Evolutionary conservation across 495 filamentous ascomycete species (phyloP).

Genomic region (Rhypophila decipiens): DNA sequence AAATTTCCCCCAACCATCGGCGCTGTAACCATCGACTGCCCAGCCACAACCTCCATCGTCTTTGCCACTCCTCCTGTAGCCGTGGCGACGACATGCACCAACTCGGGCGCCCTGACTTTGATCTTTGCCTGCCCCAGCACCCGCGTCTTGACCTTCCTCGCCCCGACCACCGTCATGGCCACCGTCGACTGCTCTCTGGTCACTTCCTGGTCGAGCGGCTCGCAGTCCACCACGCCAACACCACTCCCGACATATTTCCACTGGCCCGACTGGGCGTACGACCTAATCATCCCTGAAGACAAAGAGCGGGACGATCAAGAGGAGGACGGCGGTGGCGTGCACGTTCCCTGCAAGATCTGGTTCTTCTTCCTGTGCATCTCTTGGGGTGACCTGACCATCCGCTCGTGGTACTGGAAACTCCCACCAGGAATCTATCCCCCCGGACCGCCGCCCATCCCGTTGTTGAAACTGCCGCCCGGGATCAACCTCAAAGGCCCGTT

Average conservation of each 20-base stretch:
- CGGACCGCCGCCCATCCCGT: conserved; percentile 8
- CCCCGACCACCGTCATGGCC: neutral
- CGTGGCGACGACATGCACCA: neutral
- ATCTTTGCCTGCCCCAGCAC: conserved; percentile 1
- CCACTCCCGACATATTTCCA: neutral
- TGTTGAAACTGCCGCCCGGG: conserved; percentile 5
- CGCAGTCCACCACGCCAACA: neutral
- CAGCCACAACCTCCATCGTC: neutral
- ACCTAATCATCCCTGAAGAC: neutral
- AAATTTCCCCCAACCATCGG: neutral
- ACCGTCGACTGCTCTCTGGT: neutral
- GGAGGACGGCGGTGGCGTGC: conserved; percentile 3
- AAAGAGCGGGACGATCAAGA: neutral
- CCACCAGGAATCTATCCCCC: conserved; percentile 12
- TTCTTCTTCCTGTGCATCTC: conserved; percentile 16
- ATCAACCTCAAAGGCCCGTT: conserved; percentile 7
- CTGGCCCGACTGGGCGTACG: neutral
- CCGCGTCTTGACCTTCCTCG: conserved; percentile 1
- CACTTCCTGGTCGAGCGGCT: neutral
- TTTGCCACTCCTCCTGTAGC: conserved; percentile 1
- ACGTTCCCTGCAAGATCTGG: conserved; percentile 5
- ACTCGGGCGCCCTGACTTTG: neutral
- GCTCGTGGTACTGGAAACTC: conserved; percentile 9
- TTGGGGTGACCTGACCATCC: conserved; percentile 4
- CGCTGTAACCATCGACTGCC: neutral